A percentile compares a stretch with the other conserved stretches of the same genome.
Evolutionary conservation across 129 eudicot species (phyloP).

Genomic region (Scalesia atractyloides): DNA sequence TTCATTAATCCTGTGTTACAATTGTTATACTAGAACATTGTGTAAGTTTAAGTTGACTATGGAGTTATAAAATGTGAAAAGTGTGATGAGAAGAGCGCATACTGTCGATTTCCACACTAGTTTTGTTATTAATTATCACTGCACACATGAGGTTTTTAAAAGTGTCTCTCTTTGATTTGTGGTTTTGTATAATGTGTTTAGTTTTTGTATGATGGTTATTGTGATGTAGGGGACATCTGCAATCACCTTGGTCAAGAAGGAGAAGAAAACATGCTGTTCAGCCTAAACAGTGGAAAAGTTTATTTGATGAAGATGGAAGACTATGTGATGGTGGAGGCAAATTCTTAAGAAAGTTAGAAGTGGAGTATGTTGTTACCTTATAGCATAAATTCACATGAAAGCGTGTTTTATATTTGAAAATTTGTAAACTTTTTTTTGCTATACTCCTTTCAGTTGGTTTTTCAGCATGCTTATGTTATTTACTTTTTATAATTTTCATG

Average conservation of each 20-base stretch:
- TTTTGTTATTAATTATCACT: not conserved
- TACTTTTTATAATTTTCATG: slow-evolving; percentile 15
- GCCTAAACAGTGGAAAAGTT: slow-evolving; percentile 69
- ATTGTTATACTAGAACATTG: not conserved
- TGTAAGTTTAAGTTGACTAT: not conserved
- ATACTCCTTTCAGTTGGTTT: not conserved
- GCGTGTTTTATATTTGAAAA: not conserved
- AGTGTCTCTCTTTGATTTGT: slow-evolving; percentile 7
- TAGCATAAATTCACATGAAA: not conserved
- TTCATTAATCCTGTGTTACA: not conserved
- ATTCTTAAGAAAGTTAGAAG: slow-evolving; percentile 77
- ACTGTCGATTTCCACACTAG: not conserved
- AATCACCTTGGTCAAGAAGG: slow-evolving; percentile 85
- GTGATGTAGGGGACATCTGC: slow-evolving; percentile 55
- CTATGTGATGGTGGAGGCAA: slow-evolving; percentile 72
- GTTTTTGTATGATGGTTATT: slow-evolving; percentile 8
- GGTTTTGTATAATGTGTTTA: slow-evolving; percentile 16
- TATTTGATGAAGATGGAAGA: slow-evolving; percentile 65
- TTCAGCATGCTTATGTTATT: not conserved
- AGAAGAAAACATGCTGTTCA: slow-evolving; percentile 75
- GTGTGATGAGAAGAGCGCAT: not conserved
- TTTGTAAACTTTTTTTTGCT: not conserved
- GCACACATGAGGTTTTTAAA: not conserved
- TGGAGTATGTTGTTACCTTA: slow-evolving; percentile 36
- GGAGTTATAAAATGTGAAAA: not conserved